A percentile compares a stretch with the other conserved stretches of the same genome.
These are phyloP conservation scores for Aspergillus cejpii DNA, from an alignment of 2,329 filamentous ascomycete genomes.

Conservation along the genomic window DNA sequence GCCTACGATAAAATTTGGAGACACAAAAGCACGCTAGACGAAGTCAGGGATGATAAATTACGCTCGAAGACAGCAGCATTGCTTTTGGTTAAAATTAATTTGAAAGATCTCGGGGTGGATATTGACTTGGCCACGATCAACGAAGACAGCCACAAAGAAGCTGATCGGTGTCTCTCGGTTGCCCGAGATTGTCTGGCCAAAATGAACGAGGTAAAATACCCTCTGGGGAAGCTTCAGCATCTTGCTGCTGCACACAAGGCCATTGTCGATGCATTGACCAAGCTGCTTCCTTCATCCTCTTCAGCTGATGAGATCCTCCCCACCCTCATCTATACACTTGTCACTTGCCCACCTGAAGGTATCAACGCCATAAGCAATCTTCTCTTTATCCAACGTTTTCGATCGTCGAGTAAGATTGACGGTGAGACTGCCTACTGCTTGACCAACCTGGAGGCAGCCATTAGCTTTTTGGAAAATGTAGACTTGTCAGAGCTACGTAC, in stretches of 20 bases:
- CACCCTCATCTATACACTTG: conserved; percentile 90
- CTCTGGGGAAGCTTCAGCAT: conserved; percentile 82
- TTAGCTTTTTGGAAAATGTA: conserved; percentile 90
- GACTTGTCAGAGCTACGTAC: conserved; percentile 81
- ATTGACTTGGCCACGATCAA: conserved; percentile 51
- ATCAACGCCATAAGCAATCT: conserved; percentile 90
- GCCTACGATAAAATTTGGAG: conserved; percentile 86
- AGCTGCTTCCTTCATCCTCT: conserved; percentile 63
- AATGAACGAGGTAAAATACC: conserved; percentile 84
- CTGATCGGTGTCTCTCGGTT: conserved; percentile 63
- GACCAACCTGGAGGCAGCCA: conserved; percentile 89
- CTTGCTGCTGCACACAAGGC: conserved; percentile 84
- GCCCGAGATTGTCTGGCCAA: conserved; percentile 65
- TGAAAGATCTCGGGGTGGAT: conserved; percentile 76
- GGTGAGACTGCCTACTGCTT: conserved; percentile 94
- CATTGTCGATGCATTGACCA: conserved; percentile 78
- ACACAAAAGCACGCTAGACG: conserved; percentile 85
- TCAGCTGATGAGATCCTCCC: conserved; percentile 96
- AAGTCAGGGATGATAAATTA: conserved; percentile 88
- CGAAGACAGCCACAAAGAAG: conserved; percentile 57
- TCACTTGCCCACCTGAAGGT: conserved; percentile 77
- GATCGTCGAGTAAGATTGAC: conserved; percentile 76
- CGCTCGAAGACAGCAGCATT: conserved; percentile 89
- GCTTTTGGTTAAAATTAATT: conserved; percentile 81
- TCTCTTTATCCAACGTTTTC: conserved; percentile 89